Percentiles rank a stretch among this genome's conserved stretches.
Conservation (phyloP, 2,329 filamentous ascomycete genomes). For the Coniochaeta sp. region DNA sequence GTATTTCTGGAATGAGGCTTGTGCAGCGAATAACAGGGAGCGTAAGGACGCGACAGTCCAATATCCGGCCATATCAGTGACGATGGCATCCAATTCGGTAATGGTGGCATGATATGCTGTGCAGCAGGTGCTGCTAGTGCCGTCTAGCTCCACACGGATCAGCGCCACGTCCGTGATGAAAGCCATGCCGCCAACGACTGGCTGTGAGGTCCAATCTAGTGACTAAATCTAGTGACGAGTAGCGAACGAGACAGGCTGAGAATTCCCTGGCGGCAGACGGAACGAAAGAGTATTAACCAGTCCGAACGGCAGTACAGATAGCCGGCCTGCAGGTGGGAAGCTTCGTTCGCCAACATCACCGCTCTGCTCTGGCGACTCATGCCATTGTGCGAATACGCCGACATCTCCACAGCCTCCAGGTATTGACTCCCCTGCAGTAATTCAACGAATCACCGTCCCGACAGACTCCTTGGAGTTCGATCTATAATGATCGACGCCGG, state of each 20-base stretch:
- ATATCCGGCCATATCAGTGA: not conserved
- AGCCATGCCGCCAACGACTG: not conserved
- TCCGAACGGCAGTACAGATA: too few relatives aligned
- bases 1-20: too few relatives aligned
- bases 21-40: too few relatives aligned
- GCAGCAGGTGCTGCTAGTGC: not conserved
- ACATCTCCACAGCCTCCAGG: too few relatives aligned
- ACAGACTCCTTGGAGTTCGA: not conserved
- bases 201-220: not conserved
- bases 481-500: not conserved
- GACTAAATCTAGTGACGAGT: too few relatives aligned
- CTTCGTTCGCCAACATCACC: not conserved
- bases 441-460: too few relatives aligned
- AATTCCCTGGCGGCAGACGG: too few relatives aligned
- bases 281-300: not conserved
- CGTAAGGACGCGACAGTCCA: too few relatives aligned
- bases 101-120: not conserved
- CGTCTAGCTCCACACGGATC: not conserved
- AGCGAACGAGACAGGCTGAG: not conserved
- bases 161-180: not conserved
- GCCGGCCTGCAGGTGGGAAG: too few relatives aligned
- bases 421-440: not conserved
- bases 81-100: not conserved
- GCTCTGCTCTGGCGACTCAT: not conserved
- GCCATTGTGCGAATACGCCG: not conserved